These are phyloP conservation scores for Tieghemostelium lacteum DNA, from an alignment of 78 protist genomes.

Conservation along the genomic window DNA sequence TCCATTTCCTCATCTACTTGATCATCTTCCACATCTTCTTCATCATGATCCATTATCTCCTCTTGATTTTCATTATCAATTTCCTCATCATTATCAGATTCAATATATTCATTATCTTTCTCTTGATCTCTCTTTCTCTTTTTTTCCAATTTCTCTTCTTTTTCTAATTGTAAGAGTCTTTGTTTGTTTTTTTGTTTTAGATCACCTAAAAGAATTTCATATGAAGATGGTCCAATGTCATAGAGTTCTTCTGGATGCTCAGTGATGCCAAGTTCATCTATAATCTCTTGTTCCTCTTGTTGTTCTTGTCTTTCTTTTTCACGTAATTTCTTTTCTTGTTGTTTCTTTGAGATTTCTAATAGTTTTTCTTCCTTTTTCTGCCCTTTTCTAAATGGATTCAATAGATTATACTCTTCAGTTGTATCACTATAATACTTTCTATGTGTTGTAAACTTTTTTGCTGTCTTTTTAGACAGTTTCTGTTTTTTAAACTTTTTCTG, in stretches of 20 bases:
- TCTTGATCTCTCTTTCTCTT: background rate
- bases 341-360: conserved; percentile 25
- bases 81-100: conserved; percentile 10
- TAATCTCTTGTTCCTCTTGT: background rate
- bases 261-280: background rate
- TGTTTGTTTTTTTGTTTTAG: background rate
- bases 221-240: conserved; percentile 63
- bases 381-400: conserved; percentile 17
- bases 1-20: background rate
- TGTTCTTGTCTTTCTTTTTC: conserved; percentile 32
- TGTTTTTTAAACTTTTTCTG: conserved; percentile 7
- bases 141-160: conserved; percentile 5
- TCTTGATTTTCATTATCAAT: background rate
- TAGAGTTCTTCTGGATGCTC: conserved; percentile 1
- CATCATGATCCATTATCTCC: background rate
- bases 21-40: conserved; percentile 4
- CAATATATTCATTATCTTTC: background rate
- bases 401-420: background rate
- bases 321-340: conserved; percentile 11
- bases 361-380: conserved; percentile 11
- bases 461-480: conserved; percentile 55
- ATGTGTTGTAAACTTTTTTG: conserved; percentile 48
- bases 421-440: conserved; percentile 57
- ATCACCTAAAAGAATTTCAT: conserved; percentile 5
- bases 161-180: conserved; percentile 16